Evolutionary conservation across 2,329 filamentous ascomycete species (phyloP), one percentile per base, ranked within the genome.

Genomic region (Venturia oleaginea): DNA sequence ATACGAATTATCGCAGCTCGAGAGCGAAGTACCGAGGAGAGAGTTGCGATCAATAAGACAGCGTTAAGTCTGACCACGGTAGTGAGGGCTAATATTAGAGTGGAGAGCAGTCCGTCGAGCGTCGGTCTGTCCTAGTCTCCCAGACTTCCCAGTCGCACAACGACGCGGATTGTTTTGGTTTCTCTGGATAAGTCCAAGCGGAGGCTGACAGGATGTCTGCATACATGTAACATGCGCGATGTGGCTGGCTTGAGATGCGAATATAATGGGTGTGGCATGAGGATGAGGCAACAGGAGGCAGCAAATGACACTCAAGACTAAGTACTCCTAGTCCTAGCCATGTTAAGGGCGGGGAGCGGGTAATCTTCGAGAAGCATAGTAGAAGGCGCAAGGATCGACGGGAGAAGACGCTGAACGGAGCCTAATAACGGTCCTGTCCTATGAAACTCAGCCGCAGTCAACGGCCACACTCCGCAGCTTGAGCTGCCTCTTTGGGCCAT

Each of bases 81-180:
- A 24, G 43, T 46, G 10, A 54, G 51, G 19, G 51, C 51, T 57
- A 57, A 57, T 57, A 57, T 57, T 57, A 57, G 51, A 57, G 51
- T 34, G 17, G 8, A 17, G 15, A 34, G 15, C 15, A 34, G 30
- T n/a, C 13, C 13, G 51, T 54, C 48, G 1, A 30, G 48, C 7
- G 48, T 54, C 24, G 17, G 51, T n/a, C 51, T 2, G 8, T 27
- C 19, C 51, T 57, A 57, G 51, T 30, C 19, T 34, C 15, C 22
- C 46, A 51, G 46, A 27, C 46, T 8, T 34, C 15, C 22, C 46
- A 51, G 46, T 51, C 46, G 8, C 22, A 51, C 46, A 17, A 27
- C 8, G 7, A n/a, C 40, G 15, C 17, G 15, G 17, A 43, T n/a
- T n/a, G n/a, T n/a, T n/a, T n/a, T n/a, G n/a, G n/a, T n/a, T n/a